A percentile compares a stretch with the other conserved stretches of the same genome.
phyloP scores from a whole-genome alignment of 805 yeast species.

The Lachancea thermotolerans region DNA sequence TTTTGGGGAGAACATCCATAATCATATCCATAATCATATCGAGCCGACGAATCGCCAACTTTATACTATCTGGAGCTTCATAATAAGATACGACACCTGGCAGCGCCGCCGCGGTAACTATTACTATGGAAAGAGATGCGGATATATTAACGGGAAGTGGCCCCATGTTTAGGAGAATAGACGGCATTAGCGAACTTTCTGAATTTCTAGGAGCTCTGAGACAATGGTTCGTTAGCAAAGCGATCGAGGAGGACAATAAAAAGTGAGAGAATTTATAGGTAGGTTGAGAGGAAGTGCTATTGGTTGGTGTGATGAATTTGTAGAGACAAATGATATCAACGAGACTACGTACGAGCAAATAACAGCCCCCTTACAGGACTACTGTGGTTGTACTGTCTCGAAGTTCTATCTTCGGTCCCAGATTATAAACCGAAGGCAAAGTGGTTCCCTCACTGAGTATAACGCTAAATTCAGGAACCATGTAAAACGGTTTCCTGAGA shows the following conservation, averaged over 20 bases:
- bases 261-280: not conserved
- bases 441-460: not conserved
- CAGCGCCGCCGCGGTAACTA: not conserved
- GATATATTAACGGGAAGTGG: not conserved
- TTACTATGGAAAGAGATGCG: not conserved
- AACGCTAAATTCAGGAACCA: not conserved
- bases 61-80: not conserved
- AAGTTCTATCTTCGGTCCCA: not conserved
- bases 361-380: not conserved
- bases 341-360: not conserved
- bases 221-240: not conserved
- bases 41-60: not conserved
- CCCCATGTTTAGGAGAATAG: not conserved
- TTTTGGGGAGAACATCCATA: not conserved
- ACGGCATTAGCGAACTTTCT: slow-evolving; percentile 1
- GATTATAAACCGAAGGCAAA: not conserved
- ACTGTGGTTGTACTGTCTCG: not conserved
- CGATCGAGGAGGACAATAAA: not conserved
- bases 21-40: not conserved
- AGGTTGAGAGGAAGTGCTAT: slow-evolving; percentile 1
- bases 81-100: slow-evolving; percentile 1
- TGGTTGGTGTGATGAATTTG: not conserved
- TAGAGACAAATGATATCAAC: not conserved
- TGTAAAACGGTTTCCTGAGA: not conserved
- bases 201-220: not conserved